Percentiles rank a stretch among this genome's conserved stretches.
Conservation (phyloP, 2,329 filamentous ascomycete species). For the Colletotrichum nymphaeae region DNA sequence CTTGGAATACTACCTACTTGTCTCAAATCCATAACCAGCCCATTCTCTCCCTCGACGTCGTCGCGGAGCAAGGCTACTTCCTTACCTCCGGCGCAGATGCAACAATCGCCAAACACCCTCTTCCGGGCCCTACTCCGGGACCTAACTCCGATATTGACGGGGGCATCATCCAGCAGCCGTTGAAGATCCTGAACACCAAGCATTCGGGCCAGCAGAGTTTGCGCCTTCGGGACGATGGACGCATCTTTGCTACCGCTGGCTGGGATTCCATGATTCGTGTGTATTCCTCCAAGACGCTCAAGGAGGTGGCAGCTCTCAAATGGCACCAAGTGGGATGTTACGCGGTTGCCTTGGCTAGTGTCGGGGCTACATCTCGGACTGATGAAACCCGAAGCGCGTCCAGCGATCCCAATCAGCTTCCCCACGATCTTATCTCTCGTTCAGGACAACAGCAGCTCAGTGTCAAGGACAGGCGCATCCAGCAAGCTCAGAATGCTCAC, state of each 20-base stretch:
- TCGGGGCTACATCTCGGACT: conserved; percentile 40
- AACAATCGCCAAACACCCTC: conserved; percentile 79
- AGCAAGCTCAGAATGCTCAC: conserved; percentile 77
- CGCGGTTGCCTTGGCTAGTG: conserved; percentile 76
- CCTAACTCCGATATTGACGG: background rate
- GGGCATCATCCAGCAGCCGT: conserved; percentile 50
- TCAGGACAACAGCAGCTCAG: conserved; percentile 44
- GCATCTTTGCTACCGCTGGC: conserved; percentile 88
- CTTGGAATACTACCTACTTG: conserved; percentile 69
- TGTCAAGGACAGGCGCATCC: conserved; percentile 73
- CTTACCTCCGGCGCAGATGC: conserved; percentile 88
- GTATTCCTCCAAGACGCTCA: conserved; percentile 83
- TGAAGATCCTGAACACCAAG: conserved; percentile 79
- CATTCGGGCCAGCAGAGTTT: conserved; percentile 92
- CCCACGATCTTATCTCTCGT: conserved; percentile 22
- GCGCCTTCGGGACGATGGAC: conserved; percentile 80
- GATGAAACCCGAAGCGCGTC: conserved; percentile 15
- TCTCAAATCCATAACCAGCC: conserved; percentile 81
- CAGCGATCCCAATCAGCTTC: conserved; percentile 3
- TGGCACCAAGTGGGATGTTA: conserved; percentile 95
- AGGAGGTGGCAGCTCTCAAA: conserved; percentile 90
- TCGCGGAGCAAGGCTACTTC: conserved; percentile 66
- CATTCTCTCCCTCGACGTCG: conserved; percentile 77
- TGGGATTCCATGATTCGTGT: conserved; percentile 89
- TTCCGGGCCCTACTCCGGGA: conserved; percentile 68